Conservation (phyloP, 208 protist species). For the Trypanosoma lewisi region DNA sequence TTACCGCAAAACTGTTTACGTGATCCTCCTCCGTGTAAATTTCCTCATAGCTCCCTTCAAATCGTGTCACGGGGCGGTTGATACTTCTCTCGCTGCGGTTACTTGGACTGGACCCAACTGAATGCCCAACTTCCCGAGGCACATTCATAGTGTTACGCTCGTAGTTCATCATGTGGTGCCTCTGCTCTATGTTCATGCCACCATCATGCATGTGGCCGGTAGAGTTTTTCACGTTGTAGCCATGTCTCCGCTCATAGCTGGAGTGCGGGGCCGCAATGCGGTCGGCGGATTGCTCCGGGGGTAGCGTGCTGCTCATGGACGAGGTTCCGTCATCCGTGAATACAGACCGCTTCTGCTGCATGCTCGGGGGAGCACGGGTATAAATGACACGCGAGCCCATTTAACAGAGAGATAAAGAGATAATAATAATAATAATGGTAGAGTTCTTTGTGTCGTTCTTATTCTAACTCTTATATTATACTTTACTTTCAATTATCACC, state of each 20-base stretch:
- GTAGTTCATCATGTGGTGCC: not conserved
- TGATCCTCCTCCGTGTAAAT: conserved; percentile 19
- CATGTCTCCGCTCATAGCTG: conserved; percentile 2
- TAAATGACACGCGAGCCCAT: not conserved
- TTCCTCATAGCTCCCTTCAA: conserved; percentile 13
- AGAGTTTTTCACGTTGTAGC: not conserved
- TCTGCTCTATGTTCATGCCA: not conserved
- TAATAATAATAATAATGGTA: conserved; percentile 3
- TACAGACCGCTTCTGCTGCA: too few species aligned
- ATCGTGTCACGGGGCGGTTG: not conserved
- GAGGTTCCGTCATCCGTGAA: not conserved
- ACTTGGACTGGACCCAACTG: not conserved
- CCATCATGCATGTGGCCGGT: not conserved
- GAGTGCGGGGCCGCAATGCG: not conserved
- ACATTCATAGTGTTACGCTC: not conserved
- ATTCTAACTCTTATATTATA: not conserved
- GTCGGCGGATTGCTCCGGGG: conserved; percentile 6
- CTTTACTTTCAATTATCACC: not conserved
- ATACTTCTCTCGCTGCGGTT: conserved; percentile 4
- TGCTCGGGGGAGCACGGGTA: not conserved
- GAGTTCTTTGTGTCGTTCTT: not conserved
- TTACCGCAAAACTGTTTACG: not conserved
- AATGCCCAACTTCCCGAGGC: not conserved
- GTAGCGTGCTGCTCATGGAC: conserved; percentile 19
- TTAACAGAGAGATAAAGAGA: not conserved